Conservation (phyloP, 2,329 filamentous ascomycete genomes). For the Aspergillus luchuensis region DNA sequence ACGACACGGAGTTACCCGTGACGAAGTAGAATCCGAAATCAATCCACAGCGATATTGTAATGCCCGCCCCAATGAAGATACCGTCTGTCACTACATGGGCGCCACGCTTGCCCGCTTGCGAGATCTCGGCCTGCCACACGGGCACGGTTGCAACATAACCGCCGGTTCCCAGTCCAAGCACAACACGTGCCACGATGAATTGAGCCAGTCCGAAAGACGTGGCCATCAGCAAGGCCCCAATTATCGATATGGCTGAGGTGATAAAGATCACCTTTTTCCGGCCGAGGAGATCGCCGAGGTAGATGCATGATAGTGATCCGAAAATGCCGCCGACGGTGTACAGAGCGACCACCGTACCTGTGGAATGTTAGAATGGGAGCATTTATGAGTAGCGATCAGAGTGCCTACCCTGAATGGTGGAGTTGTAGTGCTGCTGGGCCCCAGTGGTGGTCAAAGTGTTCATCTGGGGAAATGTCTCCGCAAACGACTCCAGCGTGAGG, state of each 20-base stretch:
- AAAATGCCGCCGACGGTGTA: constrained; percentile 51
- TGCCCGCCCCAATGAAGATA: constrained; percentile 51
- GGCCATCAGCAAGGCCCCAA: constrained; percentile 50
- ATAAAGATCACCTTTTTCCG: constrained; percentile 47
- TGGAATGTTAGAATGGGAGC: neutral
- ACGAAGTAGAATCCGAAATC: constrained; percentile 49
- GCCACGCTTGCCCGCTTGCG: constrained; percentile 48
- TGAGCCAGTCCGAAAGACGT: constrained; percentile 48
- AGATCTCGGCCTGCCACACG: constrained; percentile 48
- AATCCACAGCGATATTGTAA: constrained; percentile 52
- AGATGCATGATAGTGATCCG: constrained; percentile 49
- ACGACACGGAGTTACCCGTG: constrained; percentile 41
- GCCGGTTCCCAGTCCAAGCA: constrained; percentile 48
- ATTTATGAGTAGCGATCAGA: neutral
- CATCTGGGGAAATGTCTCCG: constrained; percentile 53
- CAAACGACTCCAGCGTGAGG: constrained; percentile 65
- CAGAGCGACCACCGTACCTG: constrained; percentile 44
- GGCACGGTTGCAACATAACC: constrained; percentile 50
- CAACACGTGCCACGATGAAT: constrained; percentile 49
- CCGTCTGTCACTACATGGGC: constrained; percentile 55
- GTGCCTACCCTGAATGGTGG: constrained; percentile 45
- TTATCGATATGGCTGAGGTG: constrained; percentile 41
- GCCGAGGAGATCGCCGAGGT: constrained; percentile 49
- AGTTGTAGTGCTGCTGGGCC: constrained; percentile 38
- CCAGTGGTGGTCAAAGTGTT: constrained; percentile 50